Base-by-base conservation (phyloP, 2,329 filamentous ascomycete genomes). In the Westerdykella sp. region DNA sequence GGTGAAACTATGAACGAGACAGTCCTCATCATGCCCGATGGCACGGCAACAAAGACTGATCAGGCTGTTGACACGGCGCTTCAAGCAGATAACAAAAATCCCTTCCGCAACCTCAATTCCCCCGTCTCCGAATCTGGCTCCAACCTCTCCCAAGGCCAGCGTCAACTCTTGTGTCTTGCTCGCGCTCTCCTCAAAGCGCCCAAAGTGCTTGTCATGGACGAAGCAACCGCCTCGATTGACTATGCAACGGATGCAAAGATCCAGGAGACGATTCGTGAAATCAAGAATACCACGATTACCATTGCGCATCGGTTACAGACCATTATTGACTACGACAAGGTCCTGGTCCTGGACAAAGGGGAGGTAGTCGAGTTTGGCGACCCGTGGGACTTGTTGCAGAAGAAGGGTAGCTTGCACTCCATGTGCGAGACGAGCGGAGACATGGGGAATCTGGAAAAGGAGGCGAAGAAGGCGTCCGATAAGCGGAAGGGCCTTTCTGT, bases 321-420 rank as follows among this genome's bases (percentile, higher is more conserved):
- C 0, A 97, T 98, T 66, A 90, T 93, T 22, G 93, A 98, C 65
- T 98, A 97, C 61, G 93, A 98, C 71, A 95, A 95, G 73, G 91
- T 98, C 12, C 73, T 98, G 13, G 90, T 98, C 11, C 74, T 98
- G 4, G 93, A 98, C 60, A 87, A 90, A 64, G 93, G 93, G 9
- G 70, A 79, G 46, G 84, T 97, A 15, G 78, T 93, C 5, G 91
- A 98, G 69, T 98, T 80, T 62, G 93, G 83, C n/a, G 85, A 95
- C 59, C 93, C 93, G 0, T 89, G 84, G 72, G 82, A 87, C 54
- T 72, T 98, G 40, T 45, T 68, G 2, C 48, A 47, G 2, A 83
- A 83, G 56, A 73, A 85, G 44, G 79, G 78, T 2, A 68, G 75
- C 9, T 85, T 86, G 65, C 73, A 73, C 43, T 71, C 75, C 39